Evolutionary conservation across 1,284 basidiomycete species (phyloP).

Genomic region (Gomphus bonarii): DNA sequence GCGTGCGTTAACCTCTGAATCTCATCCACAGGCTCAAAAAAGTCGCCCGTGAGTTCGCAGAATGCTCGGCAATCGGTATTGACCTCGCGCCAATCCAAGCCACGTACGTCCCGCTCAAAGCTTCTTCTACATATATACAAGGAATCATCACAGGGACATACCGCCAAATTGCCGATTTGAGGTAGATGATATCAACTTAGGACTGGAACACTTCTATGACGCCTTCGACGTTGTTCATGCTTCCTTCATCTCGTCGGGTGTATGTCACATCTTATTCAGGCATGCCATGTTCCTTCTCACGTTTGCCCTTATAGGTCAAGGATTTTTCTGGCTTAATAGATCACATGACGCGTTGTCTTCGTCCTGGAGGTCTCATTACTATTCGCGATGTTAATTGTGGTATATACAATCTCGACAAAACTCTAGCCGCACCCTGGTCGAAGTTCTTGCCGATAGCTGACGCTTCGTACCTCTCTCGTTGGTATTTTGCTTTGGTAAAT

Average conservation of each 20-base stretch:
- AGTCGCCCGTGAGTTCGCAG: conserved; percentile 58
- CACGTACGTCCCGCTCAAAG: background rate
- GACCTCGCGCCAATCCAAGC: conserved; percentile 62
- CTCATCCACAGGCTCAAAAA: conserved; percentile 53
- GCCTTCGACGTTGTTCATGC: conserved; percentile 67
- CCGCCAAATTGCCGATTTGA: conserved; percentile 43
- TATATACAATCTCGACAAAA: conserved; percentile 41
- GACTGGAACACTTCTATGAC: conserved; percentile 68
- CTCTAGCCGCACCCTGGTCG: conserved; percentile 23
- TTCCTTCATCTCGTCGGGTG: conserved; percentile 58
- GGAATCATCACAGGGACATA: background rate
- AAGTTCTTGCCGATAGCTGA: conserved; percentile 14
- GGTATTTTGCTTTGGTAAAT: conserved; percentile 40
- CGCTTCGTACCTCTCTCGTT: conserved; percentile 44
- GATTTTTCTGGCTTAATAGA: conserved; percentile 56
- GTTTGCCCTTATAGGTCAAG: conserved; percentile 38
- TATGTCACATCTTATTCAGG: conserved; percentile 25
- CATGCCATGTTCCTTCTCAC: conserved; percentile 3
- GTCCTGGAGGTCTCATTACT: conserved; percentile 58
- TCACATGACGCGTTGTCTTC: conserved; percentile 54
- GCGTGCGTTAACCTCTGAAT: conserved; percentile 11
- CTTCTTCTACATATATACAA: too few relatives aligned
- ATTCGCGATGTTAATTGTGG: conserved; percentile 61
- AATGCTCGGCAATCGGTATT: conserved; percentile 58
- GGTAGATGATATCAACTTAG: conserved; percentile 74